Conservation (phyloP, 495 filamentous ascomycete species). For the Penicillium antarcticum region DNA sequence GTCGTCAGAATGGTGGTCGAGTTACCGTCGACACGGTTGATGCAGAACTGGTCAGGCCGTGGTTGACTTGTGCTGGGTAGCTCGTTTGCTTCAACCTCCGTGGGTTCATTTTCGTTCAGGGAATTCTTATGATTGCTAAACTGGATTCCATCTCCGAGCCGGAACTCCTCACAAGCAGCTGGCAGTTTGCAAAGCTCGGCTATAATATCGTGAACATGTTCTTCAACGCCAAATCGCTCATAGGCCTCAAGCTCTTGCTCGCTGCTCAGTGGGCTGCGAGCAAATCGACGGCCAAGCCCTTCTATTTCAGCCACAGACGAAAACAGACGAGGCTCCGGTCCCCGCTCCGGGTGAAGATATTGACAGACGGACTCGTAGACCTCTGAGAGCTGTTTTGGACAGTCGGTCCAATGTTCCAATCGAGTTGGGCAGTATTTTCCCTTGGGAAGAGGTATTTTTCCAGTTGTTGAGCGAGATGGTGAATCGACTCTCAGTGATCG, state of each 20-base stretch:
- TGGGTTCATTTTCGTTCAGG: conserved; percentile 3
- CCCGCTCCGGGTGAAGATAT: conserved; percentile 21
- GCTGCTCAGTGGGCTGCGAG: conserved; percentile 20
- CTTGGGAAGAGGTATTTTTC: conserved; percentile 24
- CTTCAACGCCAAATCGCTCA: conserved; percentile 24
- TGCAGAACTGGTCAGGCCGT: conserved; percentile 19
- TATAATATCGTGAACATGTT: conserved; percentile 23
- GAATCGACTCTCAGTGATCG: conserved; percentile 13
- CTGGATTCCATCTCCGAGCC: conserved; percentile 20
- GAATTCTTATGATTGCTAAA: conserved; percentile 25
- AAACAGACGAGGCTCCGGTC: conserved; percentile 16
- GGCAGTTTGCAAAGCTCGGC: conserved; percentile 26
- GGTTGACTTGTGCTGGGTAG: background rate
- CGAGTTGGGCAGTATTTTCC: conserved; percentile 29
- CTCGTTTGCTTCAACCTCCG: background rate
- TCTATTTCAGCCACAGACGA: conserved; percentile 20
- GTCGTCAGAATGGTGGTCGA: conserved; percentile 21
- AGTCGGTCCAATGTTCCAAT: conserved; percentile 28
- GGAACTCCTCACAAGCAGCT: conserved; percentile 18
- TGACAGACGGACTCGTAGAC: conserved; percentile 22
- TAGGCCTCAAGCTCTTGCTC: conserved; percentile 32
- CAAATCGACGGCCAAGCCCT: conserved; percentile 12
- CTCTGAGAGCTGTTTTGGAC: conserved; percentile 21
- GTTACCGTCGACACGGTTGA: conserved; percentile 17
- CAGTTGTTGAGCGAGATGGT: conserved; percentile 31